These are phyloP conservation scores for Penicillium riverlandense DNA, from an alignment of 495 filamentous ascomycete genomes.

Conservation along the genomic window DNA sequence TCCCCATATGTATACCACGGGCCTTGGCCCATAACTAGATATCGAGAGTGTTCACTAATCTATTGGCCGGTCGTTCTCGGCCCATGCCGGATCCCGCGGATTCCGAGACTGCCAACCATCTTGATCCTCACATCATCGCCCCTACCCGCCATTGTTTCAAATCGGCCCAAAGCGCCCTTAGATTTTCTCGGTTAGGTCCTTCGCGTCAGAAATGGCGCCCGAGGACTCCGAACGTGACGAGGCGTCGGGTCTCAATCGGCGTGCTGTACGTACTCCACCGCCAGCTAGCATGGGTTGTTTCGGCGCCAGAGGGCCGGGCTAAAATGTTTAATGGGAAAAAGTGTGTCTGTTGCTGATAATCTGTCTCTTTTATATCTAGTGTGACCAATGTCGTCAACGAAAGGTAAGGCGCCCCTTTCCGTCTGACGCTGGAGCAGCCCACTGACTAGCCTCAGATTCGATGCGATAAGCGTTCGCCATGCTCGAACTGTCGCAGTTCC, in stretches of 20 bases:
- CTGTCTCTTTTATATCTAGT: constrained; percentile 18
- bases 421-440: not conserved
- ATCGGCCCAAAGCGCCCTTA: no score
- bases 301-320: not conserved
- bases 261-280: constrained; percentile 25
- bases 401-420: constrained; percentile 34
- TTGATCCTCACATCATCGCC: no score
- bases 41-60: no score
- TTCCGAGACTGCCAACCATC: no score
- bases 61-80: no score
- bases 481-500: constrained; percentile 41
- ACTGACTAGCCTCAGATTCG: constrained; percentile 23
- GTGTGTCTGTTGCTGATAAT: not conserved
- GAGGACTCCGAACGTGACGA: constrained; percentile 27
- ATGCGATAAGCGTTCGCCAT: constrained; percentile 39
- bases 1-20: no score
- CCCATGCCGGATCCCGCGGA: no score
- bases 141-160: no score
- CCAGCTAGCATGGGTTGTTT: not conserved
- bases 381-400: constrained; percentile 43
- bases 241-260: constrained; percentile 12
- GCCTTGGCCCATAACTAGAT: no score
- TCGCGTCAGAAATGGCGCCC: constrained; percentile 20
- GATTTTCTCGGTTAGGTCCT: no score
- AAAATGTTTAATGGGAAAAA: not conserved